A percentile compares a stretch with the other conserved stretches of the same genome.
These are phyloP conservation scores for Rhodotorula sp. DNA, from an alignment of 1,284 basidiomycete genomes.

Conservation along the genomic window DNA sequence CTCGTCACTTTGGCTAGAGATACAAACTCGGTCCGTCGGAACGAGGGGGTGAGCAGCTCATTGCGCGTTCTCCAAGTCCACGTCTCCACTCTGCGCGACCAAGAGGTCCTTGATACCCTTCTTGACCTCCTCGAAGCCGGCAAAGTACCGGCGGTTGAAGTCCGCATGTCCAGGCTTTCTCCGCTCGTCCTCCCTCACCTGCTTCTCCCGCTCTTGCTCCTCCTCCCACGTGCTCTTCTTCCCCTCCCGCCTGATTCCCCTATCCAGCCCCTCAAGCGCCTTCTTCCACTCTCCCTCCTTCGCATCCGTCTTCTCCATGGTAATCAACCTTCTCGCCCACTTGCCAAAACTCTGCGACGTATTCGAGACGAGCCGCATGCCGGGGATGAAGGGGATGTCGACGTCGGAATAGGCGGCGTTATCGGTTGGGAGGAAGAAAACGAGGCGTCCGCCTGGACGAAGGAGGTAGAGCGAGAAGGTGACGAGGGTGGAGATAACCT, in stretches of 20 bases:
- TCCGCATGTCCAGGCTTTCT: conserved; percentile 39
- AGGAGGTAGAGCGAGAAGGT: conserved; percentile 79
- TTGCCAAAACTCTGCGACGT: conserved; percentile 91
- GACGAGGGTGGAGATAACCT: conserved; percentile 65
- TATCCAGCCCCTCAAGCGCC: conserved; percentile 28
- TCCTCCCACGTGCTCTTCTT: conserved; percentile 12
- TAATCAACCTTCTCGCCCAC: conserved; percentile 89
- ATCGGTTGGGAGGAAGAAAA: conserved; percentile 70
- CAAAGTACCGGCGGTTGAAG: conserved; percentile 38
- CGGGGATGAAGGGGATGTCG: conserved; percentile 71
- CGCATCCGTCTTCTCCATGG: conserved; percentile 65
- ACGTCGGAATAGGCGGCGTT: conserved; percentile 84
- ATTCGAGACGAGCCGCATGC: conserved; percentile 84
- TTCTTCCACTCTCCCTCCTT: conserved; percentile 10
- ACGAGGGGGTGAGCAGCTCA: neutral
- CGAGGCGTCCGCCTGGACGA: conserved; percentile 79
- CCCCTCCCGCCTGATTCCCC: conserved; percentile 26
- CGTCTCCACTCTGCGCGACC: neutral
- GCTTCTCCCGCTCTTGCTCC: neutral
- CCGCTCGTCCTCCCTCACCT: neutral
- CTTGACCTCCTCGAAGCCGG: conserved; percentile 18
- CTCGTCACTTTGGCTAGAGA: neutral
- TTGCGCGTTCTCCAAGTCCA: neutral
- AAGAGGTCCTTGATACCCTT: conserved; percentile 4
- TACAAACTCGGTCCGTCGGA: neutral